These are phyloP conservation scores for Fusarium sp. DNA, from an alignment of 2,329 filamentous ascomycete genomes.

Conservation along the genomic window DNA sequence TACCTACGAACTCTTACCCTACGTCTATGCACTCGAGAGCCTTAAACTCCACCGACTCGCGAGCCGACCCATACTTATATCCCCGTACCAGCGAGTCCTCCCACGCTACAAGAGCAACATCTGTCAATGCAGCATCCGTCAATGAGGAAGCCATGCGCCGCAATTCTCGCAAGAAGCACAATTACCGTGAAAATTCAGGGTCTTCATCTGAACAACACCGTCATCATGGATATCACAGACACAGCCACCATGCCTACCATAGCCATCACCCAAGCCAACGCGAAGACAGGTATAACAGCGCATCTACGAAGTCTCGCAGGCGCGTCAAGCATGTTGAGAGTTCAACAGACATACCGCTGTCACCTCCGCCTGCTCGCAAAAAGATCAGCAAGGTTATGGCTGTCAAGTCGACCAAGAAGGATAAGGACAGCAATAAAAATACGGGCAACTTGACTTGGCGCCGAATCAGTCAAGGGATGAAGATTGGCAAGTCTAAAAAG, in stretches of 20 bases:
- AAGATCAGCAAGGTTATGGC: constrained; percentile 18
- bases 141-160: constrained; percentile 15
- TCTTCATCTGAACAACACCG: constrained; percentile 7
- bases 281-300: background rate
- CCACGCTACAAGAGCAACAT: constrained; percentile 14
- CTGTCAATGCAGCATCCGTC: constrained; percentile 9
- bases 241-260: constrained; percentile 10
- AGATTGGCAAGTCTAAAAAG: constrained; percentile 14
- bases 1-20: constrained; percentile 1
- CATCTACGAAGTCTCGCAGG: background rate
- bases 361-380: background rate
- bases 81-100: constrained; percentile 28
- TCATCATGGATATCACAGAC: background rate
- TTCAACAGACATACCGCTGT: background rate
- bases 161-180: background rate
- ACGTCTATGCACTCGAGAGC: background rate
- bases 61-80: background rate
- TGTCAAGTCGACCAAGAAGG: constrained; percentile 21
- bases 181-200: background rate
- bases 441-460: constrained; percentile 7
- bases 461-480: constrained; percentile 16
- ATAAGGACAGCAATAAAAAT: background rate
- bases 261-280: constrained; percentile 1
- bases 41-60: constrained; percentile 18
- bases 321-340: background rate